phyloP scores from a whole-genome alignment of 768 basidiomycete genomes.

The Candolleomyces eurysporus region DNA sequence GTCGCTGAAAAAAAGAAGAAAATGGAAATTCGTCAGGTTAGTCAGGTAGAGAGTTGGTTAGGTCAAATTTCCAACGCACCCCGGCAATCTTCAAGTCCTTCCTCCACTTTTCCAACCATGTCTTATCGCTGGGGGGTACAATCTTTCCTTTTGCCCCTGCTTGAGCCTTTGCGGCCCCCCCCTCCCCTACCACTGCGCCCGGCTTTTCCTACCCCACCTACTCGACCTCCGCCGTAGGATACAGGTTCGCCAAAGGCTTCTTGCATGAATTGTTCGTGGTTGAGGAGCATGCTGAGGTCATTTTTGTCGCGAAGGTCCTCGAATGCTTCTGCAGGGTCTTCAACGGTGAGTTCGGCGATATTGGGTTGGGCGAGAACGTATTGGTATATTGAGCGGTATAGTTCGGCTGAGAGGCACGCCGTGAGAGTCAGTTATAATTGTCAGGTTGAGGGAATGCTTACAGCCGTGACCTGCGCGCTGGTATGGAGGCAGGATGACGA shows the following conservation, averaged over 20 bases:
- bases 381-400: conserved; percentile 85
- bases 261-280: conserved; percentile 60
- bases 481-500: conserved; percentile 88
- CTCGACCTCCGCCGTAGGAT: conserved; percentile 52
- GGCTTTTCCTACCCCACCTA: conserved; percentile 42
- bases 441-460: conserved; percentile 35
- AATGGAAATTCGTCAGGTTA: neutral
- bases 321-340: conserved; percentile 97
- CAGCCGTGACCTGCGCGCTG: conserved; percentile 90
- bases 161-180: conserved; percentile 14
- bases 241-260: conserved; percentile 60
- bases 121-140: conserved; percentile 73
- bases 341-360: conserved; percentile 92
- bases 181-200: conserved; percentile 38
- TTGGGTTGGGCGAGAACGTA: conserved; percentile 62
- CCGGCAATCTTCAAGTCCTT: conserved; percentile 85
- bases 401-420: conserved; percentile 55
- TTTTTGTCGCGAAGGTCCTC: conserved; percentile 94
- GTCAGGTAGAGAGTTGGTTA: too few species aligned
- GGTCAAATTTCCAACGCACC: conserved; percentile 40
- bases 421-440: neutral
- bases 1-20: conserved; percentile 54
- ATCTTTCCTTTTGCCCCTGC: conserved; percentile 50
- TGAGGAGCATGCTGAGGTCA: conserved; percentile 78
- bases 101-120: conserved; percentile 80